phyloP scores from a whole-genome alignment of 2,329 filamentous ascomycete species.

The Alternaria novae-zelandiae region DNA sequence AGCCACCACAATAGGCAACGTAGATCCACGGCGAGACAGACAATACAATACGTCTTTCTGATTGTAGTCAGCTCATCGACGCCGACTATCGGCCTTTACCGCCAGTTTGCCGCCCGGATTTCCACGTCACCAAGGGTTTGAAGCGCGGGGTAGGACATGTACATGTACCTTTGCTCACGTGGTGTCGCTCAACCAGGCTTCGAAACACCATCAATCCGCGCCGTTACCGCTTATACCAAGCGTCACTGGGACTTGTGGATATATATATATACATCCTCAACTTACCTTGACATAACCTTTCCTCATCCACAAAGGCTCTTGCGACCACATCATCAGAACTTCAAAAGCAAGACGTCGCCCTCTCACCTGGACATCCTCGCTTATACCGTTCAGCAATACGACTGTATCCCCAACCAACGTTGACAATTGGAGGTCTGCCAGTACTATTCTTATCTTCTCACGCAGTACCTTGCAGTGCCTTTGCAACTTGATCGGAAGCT shows the following conservation, averaged over 20 bases:
- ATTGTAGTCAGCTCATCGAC: background rate
- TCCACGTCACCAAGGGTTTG: background rate
- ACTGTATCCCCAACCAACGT: background rate
- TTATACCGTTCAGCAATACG: background rate
- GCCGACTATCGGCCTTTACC: background rate
- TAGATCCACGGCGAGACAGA: background rate
- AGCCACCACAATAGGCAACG: background rate
- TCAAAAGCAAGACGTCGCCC: background rate
- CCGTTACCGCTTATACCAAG: constrained; percentile 2
- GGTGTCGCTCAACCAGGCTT: background rate
- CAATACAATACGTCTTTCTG: background rate
- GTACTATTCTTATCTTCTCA: background rate
- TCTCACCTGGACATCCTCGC: constrained; percentile 10
- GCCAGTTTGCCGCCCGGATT: background rate
- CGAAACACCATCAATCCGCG: background rate
- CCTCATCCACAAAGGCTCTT: background rate
- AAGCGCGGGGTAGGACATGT: background rate
- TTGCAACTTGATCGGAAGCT: background rate
- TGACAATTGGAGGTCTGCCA: background rate
- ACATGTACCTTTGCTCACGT: background rate
- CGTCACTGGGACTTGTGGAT: background rate
- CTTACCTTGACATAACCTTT: background rate
- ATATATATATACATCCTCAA: background rate
- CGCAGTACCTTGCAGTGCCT: background rate
- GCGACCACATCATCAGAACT: background rate